Evolutionary conservation across 805 yeast species (phyloP).

Genomic region (Teunomyces kruisii): DNA sequence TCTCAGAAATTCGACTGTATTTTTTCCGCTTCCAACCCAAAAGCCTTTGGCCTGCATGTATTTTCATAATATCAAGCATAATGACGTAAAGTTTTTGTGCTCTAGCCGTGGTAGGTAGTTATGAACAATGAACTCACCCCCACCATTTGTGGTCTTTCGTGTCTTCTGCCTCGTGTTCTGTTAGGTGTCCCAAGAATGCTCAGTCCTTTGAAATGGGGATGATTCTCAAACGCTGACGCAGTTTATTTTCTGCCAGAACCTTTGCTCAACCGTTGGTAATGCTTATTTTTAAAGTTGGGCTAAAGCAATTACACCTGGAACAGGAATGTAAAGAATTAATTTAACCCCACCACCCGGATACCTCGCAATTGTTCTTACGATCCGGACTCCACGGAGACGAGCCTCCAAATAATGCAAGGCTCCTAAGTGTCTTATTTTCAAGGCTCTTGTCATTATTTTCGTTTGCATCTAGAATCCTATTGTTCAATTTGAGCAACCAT

Average conservation of each 20-base stretch:
- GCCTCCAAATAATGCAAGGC: background rate
- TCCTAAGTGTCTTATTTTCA: background rate
- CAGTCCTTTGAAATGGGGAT: too few species aligned
- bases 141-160: too few species aligned
- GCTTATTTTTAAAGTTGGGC: too few species aligned
- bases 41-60: background rate
- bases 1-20: background rate
- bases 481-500: too few species aligned
- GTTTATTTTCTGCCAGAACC: too few species aligned
- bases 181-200: too few species aligned
- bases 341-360: background rate
- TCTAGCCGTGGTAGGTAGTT: background rate
- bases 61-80: background rate
- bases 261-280: too few species aligned
- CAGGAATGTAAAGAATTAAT: background rate
- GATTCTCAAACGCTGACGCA: too few species aligned
- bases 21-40: background rate
- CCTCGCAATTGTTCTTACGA: background rate
- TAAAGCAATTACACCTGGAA: background rate
- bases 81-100: constrained; percentile 1
- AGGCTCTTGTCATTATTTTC: too few species aligned
- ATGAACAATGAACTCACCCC: background rate
- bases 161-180: too few species aligned
- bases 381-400: background rate
- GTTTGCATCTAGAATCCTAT: too few species aligned